Percentiles rank a stretch among this genome's conserved stretches.
Conservation (phyloP, 2,329 filamentous ascomycete species). For the Aspergillus fischeri region DNA sequence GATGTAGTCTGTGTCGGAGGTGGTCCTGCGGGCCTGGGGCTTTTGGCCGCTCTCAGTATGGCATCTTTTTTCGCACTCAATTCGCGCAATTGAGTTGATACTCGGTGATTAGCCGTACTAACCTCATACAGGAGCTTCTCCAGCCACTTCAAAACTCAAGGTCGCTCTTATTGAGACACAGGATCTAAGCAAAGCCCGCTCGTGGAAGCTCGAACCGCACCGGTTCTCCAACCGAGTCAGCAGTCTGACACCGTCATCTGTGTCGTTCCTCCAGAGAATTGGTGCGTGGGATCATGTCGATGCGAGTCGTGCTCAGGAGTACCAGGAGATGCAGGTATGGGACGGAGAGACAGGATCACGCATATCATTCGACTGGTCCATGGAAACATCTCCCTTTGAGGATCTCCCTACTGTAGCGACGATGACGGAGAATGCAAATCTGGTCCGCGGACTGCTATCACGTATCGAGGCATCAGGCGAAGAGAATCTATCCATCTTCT, state of each 20-base stretch:
- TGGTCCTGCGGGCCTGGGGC: conserved; percentile 81
- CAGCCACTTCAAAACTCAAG: conserved; percentile 69
- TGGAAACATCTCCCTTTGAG: conserved; percentile 44
- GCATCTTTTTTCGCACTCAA: conserved; percentile 2
- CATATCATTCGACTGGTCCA: conserved; percentile 80
- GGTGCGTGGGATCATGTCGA: conserved; percentile 81
- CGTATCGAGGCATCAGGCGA: conserved; percentile 65
- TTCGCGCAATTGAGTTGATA: neutral
- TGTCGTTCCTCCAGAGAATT: conserved; percentile 74
- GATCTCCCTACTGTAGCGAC: conserved; percentile 70
- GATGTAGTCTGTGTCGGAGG: conserved; percentile 91
- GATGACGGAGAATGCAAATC: conserved; percentile 93
- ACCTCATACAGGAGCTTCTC: conserved; percentile 61
- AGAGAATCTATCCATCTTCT: conserved; percentile 62
- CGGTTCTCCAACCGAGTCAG: conserved; percentile 92
- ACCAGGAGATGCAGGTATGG: conserved; percentile 98
- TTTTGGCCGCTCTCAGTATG: conserved; percentile 71
- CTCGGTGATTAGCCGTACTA: conserved; percentile 1
- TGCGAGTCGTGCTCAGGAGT: conserved; percentile 70
- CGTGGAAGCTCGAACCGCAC: conserved; percentile 62
- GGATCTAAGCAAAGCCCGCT: conserved; percentile 66
- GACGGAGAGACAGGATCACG: conserved; percentile 83
- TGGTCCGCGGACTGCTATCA: conserved; percentile 71
- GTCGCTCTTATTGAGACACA: conserved; percentile 89
- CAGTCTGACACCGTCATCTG: conserved; percentile 84